phyloP scores from a whole-genome alignment of 495 filamentous ascomycete species.

The Trichoderma reesei region DNA sequence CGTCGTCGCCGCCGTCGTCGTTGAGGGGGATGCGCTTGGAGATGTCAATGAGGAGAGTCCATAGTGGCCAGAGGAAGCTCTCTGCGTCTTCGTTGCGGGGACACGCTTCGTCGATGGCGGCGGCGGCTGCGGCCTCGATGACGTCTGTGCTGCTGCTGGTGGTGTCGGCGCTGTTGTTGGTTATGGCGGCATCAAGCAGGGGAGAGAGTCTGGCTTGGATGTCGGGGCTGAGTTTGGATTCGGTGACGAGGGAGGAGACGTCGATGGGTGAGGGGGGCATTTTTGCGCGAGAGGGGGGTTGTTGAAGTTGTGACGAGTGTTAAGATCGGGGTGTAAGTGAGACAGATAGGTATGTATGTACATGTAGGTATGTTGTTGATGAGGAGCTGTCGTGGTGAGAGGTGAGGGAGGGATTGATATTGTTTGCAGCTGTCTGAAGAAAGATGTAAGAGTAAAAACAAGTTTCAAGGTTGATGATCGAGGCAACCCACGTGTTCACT shows the following conservation, averaged over 20 bases:
- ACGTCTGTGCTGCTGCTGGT: background rate
- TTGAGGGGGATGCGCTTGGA: constrained; percentile 1
- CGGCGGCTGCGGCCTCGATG: background rate
- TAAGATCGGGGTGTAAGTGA: too few relatives aligned
- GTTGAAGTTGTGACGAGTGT: too few relatives aligned
- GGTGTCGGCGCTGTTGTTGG: background rate
- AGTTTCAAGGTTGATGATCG: too few relatives aligned
- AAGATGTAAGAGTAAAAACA: too few relatives aligned
- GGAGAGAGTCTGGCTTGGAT: background rate
- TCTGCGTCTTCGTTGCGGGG: background rate
- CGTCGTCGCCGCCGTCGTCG: background rate
- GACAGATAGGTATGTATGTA: background rate
- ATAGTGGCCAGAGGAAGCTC: constrained; percentile 3
- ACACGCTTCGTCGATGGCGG: background rate
- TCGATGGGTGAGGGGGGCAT: background rate
- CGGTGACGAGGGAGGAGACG: background rate
- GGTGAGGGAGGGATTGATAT: too few relatives aligned
- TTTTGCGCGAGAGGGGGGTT: background rate
- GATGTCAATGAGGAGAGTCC: background rate
- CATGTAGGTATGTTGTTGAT: background rate
- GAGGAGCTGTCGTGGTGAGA: too few relatives aligned
- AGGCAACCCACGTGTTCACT: too few relatives aligned
- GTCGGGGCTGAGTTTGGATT: background rate
- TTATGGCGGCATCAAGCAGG: background rate
- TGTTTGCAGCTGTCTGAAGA: too few relatives aligned